Percentiles rank a stretch among this genome's conserved stretches.
Conservation (phyloP, 345 rosid genomes). For the Camelina hispida region DNA sequence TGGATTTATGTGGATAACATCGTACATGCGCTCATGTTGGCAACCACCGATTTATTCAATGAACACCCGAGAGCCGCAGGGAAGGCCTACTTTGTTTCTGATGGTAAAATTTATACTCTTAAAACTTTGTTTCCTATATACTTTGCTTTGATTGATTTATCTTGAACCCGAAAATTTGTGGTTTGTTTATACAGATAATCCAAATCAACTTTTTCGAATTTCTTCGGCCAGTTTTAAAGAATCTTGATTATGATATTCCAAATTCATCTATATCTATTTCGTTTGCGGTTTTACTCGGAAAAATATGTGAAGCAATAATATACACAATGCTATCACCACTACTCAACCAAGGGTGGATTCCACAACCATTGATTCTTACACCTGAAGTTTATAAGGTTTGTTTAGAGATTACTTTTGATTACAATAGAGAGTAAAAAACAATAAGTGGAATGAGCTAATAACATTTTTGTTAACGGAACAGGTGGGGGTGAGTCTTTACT, state of each 20-base stretch:
- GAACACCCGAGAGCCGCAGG: slow-evolving; percentile 17
- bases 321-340: slow-evolving; percentile 25
- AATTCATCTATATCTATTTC: slow-evolving; percentile 30
- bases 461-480: neutral
- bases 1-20: slow-evolving; percentile 36
- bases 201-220: slow-evolving; percentile 35
- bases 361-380: slow-evolving; percentile 43
- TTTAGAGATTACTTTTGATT: neutral
- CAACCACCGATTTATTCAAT: slow-evolving; percentile 23
- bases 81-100: slow-evolving; percentile 39
- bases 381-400: slow-evolving; percentile 36
- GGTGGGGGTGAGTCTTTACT: slow-evolving; percentile 34
- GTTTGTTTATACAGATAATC: slow-evolving; percentile 14
- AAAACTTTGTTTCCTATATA: neutral
- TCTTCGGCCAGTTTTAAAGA: slow-evolving; percentile 30
- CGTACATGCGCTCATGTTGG: slow-evolving; percentile 28
- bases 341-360: slow-evolving; percentile 31
- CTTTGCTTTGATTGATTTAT: neutral
- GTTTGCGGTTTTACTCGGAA: slow-evolving; percentile 17
- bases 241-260: slow-evolving; percentile 38
- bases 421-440: neutral
- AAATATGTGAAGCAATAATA: slow-evolving; percentile 16
- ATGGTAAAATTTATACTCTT: neutral
- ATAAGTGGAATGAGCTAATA: neutral
- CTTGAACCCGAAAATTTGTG: neutral